These are phyloP conservation scores for Leishmania major DNA, from an alignment of 208 protist genomes.

Conservation along the genomic window DNA sequence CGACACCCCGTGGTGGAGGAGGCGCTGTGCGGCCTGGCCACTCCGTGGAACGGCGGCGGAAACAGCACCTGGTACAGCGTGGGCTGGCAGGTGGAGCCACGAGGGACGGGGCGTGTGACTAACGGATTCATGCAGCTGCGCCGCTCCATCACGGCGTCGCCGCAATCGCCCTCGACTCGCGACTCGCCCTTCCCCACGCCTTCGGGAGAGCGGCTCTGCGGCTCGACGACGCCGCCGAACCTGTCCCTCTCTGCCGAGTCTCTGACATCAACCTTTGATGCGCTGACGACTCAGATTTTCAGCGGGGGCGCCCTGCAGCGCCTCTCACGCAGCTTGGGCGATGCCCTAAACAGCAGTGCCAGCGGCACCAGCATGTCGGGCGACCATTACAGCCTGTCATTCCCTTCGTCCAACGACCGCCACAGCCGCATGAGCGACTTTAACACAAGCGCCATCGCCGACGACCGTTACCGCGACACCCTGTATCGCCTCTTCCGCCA, in stretches of 20 bases:
- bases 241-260: slow-evolving; percentile 10
- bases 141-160: not conserved
- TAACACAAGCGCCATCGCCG: not conserved
- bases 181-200: not conserved
- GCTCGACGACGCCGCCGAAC: not conserved
- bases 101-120: slow-evolving; percentile 5
- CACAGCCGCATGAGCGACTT: not conserved
- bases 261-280: not conserved
- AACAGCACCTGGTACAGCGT: slow-evolving; percentile 19
- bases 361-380: slow-evolving; percentile 15
- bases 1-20: not conserved
- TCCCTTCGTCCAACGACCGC: not conserved
- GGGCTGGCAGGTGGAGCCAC: slow-evolving; percentile 5
- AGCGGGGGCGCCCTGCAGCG: slow-evolving; percentile 1
- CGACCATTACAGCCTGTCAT: not conserved
- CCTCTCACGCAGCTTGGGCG: slow-evolving; percentile 2
- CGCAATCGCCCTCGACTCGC: not conserved
- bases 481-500: slow-evolving; percentile 32
- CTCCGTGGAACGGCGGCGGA: slow-evolving; percentile 5
- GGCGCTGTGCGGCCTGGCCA: not conserved
- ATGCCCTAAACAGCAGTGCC: slow-evolving; percentile 4
- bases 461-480: slow-evolving; percentile 21
- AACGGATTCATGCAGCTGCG: not conserved
- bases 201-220: slow-evolving; percentile 1
- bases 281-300: not conserved